A percentile compares a stretch with the other conserved stretches of the same genome.
phyloP scores from a whole-genome alignment of 495 filamentous ascomycete species.

The Hamigera avellanea region DNA sequence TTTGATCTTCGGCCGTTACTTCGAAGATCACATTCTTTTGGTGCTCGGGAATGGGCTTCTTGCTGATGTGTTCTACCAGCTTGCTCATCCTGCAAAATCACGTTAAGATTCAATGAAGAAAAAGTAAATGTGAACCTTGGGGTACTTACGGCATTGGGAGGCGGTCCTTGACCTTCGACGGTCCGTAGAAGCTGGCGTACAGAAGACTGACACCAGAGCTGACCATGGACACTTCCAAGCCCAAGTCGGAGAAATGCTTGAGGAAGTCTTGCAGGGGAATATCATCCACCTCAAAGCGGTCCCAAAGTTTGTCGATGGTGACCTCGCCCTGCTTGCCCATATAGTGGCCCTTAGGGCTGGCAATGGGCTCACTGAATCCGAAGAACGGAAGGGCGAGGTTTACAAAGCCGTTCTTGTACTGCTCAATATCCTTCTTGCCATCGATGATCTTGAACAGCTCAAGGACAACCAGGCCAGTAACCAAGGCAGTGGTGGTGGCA shows the following conservation, averaged over 20 bases:
- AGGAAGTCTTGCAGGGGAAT: constrained; percentile 77
- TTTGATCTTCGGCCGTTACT: constrained; percentile 82
- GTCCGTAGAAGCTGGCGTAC: constrained; percentile 93
- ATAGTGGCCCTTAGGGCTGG: constrained; percentile 86
- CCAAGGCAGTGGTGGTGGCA: constrained; percentile 90
- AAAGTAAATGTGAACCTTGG: not conserved
- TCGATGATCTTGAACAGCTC: constrained; percentile 97
- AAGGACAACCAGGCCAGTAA: constrained; percentile 84
- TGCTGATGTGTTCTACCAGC: constrained; percentile 78
- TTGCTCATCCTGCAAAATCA: constrained; percentile 55
- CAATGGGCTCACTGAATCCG: constrained; percentile 93
- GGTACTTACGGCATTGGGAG: constrained; percentile 51
- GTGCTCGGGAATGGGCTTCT: constrained; percentile 81
- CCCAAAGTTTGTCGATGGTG: constrained; percentile 91
- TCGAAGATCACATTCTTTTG: constrained; percentile 96
- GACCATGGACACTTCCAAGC: constrained; percentile 80
- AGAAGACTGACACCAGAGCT: constrained; percentile 92
- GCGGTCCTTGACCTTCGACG: constrained; percentile 76
- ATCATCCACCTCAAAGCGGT: constrained; percentile 86
- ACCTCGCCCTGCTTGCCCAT: constrained; percentile 61
- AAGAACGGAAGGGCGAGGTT: constrained; percentile 97
- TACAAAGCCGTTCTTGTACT: constrained; percentile 98
- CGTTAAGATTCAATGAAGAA: not conserved
- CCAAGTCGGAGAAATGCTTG: constrained; percentile 64
- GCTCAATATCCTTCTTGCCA: constrained; percentile 86